Evolutionary conservation across 2,329 filamentous ascomycete species (phyloP).

Genomic region (Diaporthe citriasiana): DNA sequence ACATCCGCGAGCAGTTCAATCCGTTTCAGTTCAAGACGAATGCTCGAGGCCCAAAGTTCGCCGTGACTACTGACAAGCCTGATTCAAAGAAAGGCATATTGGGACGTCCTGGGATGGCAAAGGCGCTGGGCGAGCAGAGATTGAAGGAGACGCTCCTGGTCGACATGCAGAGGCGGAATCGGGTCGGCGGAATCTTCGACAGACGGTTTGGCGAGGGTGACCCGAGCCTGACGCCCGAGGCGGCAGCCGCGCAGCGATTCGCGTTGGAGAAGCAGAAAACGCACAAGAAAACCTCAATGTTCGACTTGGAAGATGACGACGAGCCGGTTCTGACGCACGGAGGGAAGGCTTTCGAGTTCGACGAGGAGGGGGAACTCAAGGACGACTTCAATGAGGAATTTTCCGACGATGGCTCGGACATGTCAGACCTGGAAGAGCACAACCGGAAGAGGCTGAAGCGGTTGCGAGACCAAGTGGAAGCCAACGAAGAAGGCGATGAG

Average conservation of each 20-base stretch:
- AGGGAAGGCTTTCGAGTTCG: constrained; percentile 80
- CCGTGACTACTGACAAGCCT: constrained; percentile 79
- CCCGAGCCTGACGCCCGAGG: constrained; percentile 91
- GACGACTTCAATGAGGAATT: constrained; percentile 86
- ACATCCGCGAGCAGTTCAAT: constrained; percentile 96
- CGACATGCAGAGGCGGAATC: constrained; percentile 90
- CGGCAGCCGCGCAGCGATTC: constrained; percentile 92
- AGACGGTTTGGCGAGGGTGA: constrained; percentile 96
- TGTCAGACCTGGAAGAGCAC: constrained; percentile 59
- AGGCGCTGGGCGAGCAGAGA: constrained; percentile 87
- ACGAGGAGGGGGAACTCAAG: constrained; percentile 63
- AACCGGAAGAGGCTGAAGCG: constrained; percentile 70
- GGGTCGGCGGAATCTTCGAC: constrained; percentile 93
- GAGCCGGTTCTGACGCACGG: constrained; percentile 83
- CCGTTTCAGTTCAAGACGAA: constrained; percentile 94
- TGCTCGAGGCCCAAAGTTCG: constrained; percentile 84
- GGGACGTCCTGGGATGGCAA: constrained; percentile 85
- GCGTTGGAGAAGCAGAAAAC: constrained; percentile 86
- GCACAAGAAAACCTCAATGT: constrained; percentile 83
- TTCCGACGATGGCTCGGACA: constrained; percentile 70
- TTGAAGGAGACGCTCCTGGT: constrained; percentile 86
- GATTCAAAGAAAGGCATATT: constrained; percentile 71
- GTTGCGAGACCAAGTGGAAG: constrained; percentile 60
- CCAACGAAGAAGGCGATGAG: constrained; percentile 61
- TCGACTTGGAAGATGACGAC: constrained; percentile 89